These are phyloP conservation scores for Colletotrichum siamense DNA, from an alignment of 2,329 filamentous ascomycete species.

Conservation along the genomic window DNA sequence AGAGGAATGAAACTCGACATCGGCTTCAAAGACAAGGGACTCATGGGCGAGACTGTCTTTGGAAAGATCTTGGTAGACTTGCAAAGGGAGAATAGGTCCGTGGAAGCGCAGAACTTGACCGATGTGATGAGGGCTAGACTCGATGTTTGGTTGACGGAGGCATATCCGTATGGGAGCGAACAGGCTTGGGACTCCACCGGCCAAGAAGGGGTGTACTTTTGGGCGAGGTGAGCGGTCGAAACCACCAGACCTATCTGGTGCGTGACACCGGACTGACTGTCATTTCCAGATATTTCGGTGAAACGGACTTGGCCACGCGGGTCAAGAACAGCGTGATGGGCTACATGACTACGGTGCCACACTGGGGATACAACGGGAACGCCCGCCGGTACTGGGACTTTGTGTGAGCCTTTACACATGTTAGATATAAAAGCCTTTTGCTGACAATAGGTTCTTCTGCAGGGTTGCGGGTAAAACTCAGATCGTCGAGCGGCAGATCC, in stretches of 20 bases:
- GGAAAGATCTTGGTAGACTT: constrained; percentile 57
- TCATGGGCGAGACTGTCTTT: constrained; percentile 66
- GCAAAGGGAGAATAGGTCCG: constrained; percentile 45
- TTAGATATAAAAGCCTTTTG: fast-evolving
- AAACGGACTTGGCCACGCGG: constrained; percentile 48
- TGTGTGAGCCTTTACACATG: neutral
- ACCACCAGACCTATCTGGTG: too few species aligned
- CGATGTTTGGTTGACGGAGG: constrained; percentile 51
- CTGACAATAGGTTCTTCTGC: neutral
- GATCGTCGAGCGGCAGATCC: constrained; percentile 55
- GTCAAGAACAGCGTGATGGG: constrained; percentile 59
- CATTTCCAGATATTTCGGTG: constrained; percentile 47
- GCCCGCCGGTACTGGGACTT: constrained; percentile 65
- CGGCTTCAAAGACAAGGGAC: constrained; percentile 49
- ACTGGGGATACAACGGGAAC: constrained; percentile 69
- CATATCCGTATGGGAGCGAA: constrained; percentile 63
- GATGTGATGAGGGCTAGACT: constrained; percentile 54
- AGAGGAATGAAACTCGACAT: constrained; percentile 43
- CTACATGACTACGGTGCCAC: constrained; percentile 60
- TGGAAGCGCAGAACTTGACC: constrained; percentile 45
- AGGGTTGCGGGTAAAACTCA: constrained; percentile 47
- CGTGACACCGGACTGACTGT: too few species aligned
- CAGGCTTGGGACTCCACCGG: constrained; percentile 68
- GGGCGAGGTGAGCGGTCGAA: constrained; percentile 42
- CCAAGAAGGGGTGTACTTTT: constrained; percentile 66